Evolutionary conservation across 2,329 filamentous ascomycete species (phyloP).

Genomic region (Sporothrix curviconia): DNA sequence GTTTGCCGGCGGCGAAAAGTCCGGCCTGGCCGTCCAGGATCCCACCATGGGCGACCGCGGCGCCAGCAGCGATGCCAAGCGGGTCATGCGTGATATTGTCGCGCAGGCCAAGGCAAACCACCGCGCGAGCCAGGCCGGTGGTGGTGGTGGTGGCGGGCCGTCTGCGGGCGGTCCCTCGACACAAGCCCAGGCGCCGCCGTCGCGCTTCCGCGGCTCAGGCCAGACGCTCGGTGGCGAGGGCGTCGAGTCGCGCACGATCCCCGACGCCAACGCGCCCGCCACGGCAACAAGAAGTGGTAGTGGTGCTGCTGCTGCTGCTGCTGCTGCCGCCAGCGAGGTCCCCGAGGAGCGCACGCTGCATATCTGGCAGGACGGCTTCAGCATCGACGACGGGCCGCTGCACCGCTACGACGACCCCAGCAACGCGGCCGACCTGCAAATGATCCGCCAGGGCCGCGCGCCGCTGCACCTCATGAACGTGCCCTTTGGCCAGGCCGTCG

Average conservation of each 20-base stretch:
- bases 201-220: constrained; percentile 62
- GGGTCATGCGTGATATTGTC: constrained; percentile 57
- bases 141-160: constrained; percentile 21
- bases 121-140: constrained; percentile 33
- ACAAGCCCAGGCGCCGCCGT: constrained; percentile 32
- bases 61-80: constrained; percentile 43
- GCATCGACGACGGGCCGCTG: constrained; percentile 73
- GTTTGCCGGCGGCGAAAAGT: constrained; percentile 83
- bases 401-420: constrained; percentile 72
- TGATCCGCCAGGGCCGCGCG: constrained; percentile 71
- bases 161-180: neutral
- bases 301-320: neutral
- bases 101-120: constrained; percentile 48
- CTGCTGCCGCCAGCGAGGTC: constrained; percentile 34
- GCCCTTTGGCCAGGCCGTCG: constrained; percentile 64
- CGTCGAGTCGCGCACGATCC: constrained; percentile 60
- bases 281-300: no score
- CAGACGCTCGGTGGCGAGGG: constrained; percentile 75
- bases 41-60: constrained; percentile 31
- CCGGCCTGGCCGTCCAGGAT: constrained; percentile 61
- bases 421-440: constrained; percentile 63
- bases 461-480: constrained; percentile 75
- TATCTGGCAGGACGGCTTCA: constrained; percentile 79
- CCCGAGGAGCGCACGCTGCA: constrained; percentile 62
- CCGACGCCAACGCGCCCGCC: constrained; percentile 45